A percentile compares a stretch with the other conserved stretches of the same genome.
Conservation (phyloP, 2,329 filamentous ascomycete species). For the Claviceps sp. region DNA sequence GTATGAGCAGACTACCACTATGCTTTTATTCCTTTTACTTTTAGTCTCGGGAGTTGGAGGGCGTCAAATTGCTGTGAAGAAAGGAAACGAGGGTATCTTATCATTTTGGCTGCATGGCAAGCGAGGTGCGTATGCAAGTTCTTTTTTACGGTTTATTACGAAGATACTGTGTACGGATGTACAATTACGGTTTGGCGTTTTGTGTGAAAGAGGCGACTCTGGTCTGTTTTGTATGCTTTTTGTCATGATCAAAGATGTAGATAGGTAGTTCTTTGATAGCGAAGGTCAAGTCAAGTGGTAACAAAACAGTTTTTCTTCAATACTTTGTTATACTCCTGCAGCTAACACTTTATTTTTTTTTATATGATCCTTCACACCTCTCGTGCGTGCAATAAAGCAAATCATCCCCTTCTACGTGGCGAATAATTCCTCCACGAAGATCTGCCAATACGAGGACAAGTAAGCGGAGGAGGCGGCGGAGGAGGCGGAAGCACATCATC, state of each 20-base stretch:
- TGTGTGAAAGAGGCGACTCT: conserved; percentile 3
- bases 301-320: no score
- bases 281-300: background rate
- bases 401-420: background rate
- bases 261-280: background rate
- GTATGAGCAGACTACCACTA: background rate
- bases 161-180: conserved; percentile 11
- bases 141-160: conserved; percentile 10
- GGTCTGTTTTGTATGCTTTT: conserved; percentile 1
- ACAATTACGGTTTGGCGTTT: conserved; percentile 12
- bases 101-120: background rate
- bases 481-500: background rate
- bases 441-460: background rate
- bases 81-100: background rate
- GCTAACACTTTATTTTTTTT: background rate
- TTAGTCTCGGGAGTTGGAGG: conserved; percentile 7
- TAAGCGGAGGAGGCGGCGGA: background rate
- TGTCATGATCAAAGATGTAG: conserved; percentile 1
- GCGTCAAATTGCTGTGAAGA: conserved; percentile 9
- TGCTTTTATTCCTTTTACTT: background rate
- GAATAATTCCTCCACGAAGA: background rate
- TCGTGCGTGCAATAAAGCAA: background rate
- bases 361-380: background rate
- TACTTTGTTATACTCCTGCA: no score
- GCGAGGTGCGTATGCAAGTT: background rate